Evolutionary conservation across 1,139 yeast species (phyloP).

Genomic region (Diutina pseudorugosa): DNA sequence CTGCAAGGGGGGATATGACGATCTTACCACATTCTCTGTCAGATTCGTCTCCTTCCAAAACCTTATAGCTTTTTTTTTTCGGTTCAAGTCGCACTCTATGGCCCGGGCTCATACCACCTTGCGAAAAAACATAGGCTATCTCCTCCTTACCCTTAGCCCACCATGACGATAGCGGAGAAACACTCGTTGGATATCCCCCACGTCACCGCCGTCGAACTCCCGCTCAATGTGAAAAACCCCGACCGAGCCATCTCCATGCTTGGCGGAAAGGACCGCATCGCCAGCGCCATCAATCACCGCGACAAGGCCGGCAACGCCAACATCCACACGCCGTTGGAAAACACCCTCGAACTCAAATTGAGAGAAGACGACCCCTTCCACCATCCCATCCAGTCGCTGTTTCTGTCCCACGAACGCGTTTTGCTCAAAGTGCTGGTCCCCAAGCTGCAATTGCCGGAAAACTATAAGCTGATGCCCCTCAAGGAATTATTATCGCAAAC

Average conservation of each 20-base stretch:
- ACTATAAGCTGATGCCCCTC: conserved; percentile 29
- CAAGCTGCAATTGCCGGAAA: conserved; percentile 29
- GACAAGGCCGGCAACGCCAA: conserved; percentile 9
- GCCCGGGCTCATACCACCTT: background rate
- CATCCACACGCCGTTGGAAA: conserved; percentile 9
- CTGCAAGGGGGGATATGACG: no score
- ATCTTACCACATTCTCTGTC: no score
- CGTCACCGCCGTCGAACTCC: conserved; percentile 67
- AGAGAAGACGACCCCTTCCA: conserved; percentile 57
- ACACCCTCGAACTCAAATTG: conserved; percentile 44
- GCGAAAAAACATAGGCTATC: no score
- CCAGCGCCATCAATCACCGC: conserved; percentile 22
- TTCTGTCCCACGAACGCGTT: conserved; percentile 45
- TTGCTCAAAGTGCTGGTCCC: conserved; percentile 64
- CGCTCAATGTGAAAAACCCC: conserved; percentile 54
- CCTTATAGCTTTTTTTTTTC: no score
- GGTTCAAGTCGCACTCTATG: no score
- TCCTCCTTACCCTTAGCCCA: no score
- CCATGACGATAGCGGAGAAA: conserved; percentile 13
- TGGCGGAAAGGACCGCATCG: conserved; percentile 53
- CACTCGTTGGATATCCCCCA: conserved; percentile 66
- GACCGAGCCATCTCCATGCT: conserved; percentile 59
- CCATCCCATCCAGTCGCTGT: conserved; percentile 63
- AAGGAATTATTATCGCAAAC: conserved; percentile 32
- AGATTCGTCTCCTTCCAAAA: no score